These are phyloP conservation scores for Nakazawaea wickerhamii DNA, from an alignment of 805 yeast species.

Conservation along the genomic window DNA sequence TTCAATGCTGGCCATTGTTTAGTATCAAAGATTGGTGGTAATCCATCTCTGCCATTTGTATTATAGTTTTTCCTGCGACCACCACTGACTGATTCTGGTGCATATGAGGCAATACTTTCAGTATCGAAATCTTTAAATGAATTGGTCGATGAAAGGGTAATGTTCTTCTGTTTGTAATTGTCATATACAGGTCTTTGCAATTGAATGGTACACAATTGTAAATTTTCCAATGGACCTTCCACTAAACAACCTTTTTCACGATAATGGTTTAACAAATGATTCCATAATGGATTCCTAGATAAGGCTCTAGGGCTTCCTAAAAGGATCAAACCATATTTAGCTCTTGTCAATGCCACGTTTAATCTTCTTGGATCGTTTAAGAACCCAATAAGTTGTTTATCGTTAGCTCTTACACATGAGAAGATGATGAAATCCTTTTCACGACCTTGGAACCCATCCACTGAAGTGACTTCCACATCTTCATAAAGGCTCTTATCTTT, in stretches of 20 bases:
- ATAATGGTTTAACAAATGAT: constrained; percentile 66
- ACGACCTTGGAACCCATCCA: constrained; percentile 58
- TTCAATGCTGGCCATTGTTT: constrained; percentile 16
- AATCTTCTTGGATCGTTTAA: constrained; percentile 79
- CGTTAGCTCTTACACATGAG: constrained; percentile 63
- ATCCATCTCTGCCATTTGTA: constrained; percentile 7
- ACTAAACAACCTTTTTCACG: constrained; percentile 84
- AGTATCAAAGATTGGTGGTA: constrained; percentile 20
- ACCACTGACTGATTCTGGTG: constrained; percentile 22
- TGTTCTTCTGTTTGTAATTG: constrained; percentile 2
- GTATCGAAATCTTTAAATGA: constrained; percentile 29
- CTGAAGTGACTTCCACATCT: constrained; percentile 82
- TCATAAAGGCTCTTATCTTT: constrained; percentile 55
- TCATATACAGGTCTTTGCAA: constrained; percentile 26
- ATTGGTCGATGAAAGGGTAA: constrained; percentile 15
- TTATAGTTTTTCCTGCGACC: constrained; percentile 15
- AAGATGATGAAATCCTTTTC: constrained; percentile 48
- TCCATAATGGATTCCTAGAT: constrained; percentile 71
- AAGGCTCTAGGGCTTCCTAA: constrained; percentile 82
- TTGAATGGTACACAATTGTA: constrained; percentile 67
- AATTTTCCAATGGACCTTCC: constrained; percentile 79
- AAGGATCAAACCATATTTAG: constrained; percentile 73
- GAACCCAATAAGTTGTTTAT: constrained; percentile 71
- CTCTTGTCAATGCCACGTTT: constrained; percentile 87
- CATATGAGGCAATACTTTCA: constrained; percentile 33